Conservation (phyloP, 2,329 filamentous ascomycete genomes). For the Leptosphaerulina australis region DNA sequence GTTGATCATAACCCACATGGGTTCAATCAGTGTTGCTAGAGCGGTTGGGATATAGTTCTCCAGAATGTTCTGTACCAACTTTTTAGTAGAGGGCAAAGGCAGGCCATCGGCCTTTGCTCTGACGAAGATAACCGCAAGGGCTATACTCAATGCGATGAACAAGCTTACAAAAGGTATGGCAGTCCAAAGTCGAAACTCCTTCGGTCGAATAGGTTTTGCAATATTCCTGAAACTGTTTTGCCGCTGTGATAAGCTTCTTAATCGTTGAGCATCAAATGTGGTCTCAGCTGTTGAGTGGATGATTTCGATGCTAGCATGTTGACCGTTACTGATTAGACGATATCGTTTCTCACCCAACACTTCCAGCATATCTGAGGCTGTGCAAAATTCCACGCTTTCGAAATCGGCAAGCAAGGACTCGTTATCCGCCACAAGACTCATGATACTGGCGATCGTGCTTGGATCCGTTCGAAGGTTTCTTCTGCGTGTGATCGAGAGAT, state of each 20-base stretch:
- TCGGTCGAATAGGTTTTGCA: conserved; percentile 30
- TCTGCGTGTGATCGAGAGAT: conserved; percentile 25
- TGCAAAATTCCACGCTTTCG: conserved; percentile 30
- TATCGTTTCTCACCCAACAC: conserved; percentile 25
- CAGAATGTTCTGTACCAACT: conserved; percentile 50
- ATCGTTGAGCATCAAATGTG: neutral
- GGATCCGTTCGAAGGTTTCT: conserved; percentile 43
- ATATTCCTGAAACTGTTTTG: conserved; percentile 8
- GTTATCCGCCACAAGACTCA: conserved; percentile 42
- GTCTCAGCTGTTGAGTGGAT: neutral
- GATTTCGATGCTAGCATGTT: conserved; percentile 2
- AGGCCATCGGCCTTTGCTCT: conserved; percentile 34
- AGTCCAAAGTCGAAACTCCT: conserved; percentile 28
- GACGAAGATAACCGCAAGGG: conserved; percentile 24
- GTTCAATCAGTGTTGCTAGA: conserved; percentile 63
- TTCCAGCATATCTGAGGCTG: conserved; percentile 23
- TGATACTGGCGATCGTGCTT: conserved; percentile 45
- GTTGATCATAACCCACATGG: conserved; percentile 63
- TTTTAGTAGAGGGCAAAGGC: conserved; percentile 43
- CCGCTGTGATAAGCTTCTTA: neutral
- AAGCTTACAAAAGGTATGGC: conserved; percentile 25
- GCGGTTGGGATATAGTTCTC: conserved; percentile 61
- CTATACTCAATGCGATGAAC: conserved; percentile 20
- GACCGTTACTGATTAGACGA: conserved; percentile 19
- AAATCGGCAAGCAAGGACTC: conserved; percentile 29